These are phyloP conservation scores for Pleoardoris graminearum DNA, from an alignment of 2,329 filamentous ascomycete genomes.

Conservation along the genomic window DNA sequence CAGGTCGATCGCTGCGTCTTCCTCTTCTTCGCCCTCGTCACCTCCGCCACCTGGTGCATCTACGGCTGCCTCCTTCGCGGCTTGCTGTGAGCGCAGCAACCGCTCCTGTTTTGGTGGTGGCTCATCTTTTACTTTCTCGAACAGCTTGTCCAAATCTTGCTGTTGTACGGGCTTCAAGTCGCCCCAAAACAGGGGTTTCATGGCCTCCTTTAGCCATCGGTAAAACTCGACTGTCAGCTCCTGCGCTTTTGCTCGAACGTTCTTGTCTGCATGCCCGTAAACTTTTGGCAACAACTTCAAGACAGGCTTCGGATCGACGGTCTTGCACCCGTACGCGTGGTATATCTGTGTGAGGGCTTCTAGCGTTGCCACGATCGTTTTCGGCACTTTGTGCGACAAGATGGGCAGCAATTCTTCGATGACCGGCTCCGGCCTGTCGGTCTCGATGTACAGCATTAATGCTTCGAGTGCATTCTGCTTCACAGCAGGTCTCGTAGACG, in stretches of 20 bases:
- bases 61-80: slow-evolving; percentile 72
- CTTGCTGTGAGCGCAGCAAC: slow-evolving; percentile 85
- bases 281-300: slow-evolving; percentile 86
- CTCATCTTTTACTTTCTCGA: slow-evolving; percentile 90
- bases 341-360: slow-evolving; percentile 80
- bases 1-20: slow-evolving; percentile 71
- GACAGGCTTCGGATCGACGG: slow-evolving; percentile 88
- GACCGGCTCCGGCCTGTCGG: slow-evolving; percentile 82
- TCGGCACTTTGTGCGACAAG: slow-evolving; percentile 86
- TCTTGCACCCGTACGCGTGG: slow-evolving; percentile 93
- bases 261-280: slow-evolving; percentile 97
- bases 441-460: slow-evolving; percentile 83
- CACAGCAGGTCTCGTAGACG: slow-evolving; percentile 83
- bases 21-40: slow-evolving; percentile 57
- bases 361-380: slow-evolving; percentile 77
- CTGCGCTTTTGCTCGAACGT: slow-evolving; percentile 91
- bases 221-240: slow-evolving; percentile 93
- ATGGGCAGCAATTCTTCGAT: slow-evolving; percentile 87
- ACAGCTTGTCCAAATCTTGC: slow-evolving; percentile 87
- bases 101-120: slow-evolving; percentile 86
- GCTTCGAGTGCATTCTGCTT: slow-evolving; percentile 88
- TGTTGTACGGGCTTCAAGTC: slow-evolving; percentile 96
- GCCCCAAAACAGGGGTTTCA: slow-evolving; percentile 97
- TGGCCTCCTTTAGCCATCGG: slow-evolving; percentile 93
- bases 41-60: slow-evolving; percentile 59